These are phyloP conservation scores for Ogataea trehaloabstinens DNA, from an alignment of 805 yeast species.

Conservation along the genomic window DNA sequence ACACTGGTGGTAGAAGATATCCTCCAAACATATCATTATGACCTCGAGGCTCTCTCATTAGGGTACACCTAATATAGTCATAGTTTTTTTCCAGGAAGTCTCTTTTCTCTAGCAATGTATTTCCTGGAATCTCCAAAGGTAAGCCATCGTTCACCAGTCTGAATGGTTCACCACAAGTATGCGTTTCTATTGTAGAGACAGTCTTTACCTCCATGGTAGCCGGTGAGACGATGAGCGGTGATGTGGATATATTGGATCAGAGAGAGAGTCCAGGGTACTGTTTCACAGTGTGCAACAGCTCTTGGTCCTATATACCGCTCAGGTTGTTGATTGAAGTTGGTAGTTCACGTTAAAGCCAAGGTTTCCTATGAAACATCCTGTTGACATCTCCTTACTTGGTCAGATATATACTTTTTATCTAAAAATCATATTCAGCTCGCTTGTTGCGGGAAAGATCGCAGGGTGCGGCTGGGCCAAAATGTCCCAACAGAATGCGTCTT, in stretches of 20 bases:
- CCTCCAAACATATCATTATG: constrained; percentile 32
- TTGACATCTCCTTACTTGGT: neutral
- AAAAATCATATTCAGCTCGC: neutral
- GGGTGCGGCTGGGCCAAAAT: neutral
- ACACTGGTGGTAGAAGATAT: constrained; percentile 18
- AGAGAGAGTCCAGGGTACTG: too few species aligned
- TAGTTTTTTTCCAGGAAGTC: constrained; percentile 15
- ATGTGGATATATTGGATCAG: too few species aligned
- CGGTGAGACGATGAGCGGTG: too few species aligned
- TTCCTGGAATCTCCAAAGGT: constrained; percentile 22
- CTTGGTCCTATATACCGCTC: too few species aligned
- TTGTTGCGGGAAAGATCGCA: neutral
- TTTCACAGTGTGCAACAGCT: too few species aligned
- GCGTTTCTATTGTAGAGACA: constrained; percentile 25
- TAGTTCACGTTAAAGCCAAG: neutral
- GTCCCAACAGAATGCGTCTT: too few species aligned
- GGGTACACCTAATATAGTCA: constrained; percentile 23
- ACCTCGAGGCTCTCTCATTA: constrained; percentile 29
- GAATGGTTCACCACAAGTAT: constrained; percentile 29
- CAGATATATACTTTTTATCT: neutral
- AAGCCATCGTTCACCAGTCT: constrained; percentile 19
- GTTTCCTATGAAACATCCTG: neutral
- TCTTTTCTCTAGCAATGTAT: constrained; percentile 23
- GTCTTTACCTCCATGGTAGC: constrained; percentile 5
- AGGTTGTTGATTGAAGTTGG: neutral